phyloP scores from a whole-genome alignment of 1,284 basidiomycete genomes.

The Pyrrhoderma noxium region DNA sequence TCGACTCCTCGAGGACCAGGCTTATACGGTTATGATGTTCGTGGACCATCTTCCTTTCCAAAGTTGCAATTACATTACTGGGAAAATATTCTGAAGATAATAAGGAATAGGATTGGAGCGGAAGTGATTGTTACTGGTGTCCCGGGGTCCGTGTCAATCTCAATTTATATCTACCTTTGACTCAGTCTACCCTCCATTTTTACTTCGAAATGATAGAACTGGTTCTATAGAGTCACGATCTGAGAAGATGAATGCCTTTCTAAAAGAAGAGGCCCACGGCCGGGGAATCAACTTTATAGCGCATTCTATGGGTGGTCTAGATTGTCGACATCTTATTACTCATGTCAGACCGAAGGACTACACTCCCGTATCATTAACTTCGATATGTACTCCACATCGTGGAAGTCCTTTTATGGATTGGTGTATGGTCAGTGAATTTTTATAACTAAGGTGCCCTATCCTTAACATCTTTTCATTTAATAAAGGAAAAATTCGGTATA shows the following conservation, averaged over 20 bases:
- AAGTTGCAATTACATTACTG: constrained; percentile 90
- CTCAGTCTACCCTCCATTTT: not conserved
- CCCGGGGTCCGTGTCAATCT: constrained; percentile 68
- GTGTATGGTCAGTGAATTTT: constrained; percentile 63
- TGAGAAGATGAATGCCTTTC: constrained; percentile 67
- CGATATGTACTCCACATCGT: constrained; percentile 89
- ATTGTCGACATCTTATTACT: constrained; percentile 86
- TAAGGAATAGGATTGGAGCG: constrained; percentile 79
- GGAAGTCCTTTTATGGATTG: constrained; percentile 99
- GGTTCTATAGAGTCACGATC: constrained; percentile 88
- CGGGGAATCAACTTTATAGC: constrained; percentile 88
- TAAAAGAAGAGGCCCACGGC: constrained; percentile 61
- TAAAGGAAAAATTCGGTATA: constrained; percentile 78
- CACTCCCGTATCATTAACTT: constrained; percentile 81
- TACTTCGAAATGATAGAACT: constrained; percentile 48
- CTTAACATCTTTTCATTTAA: not conserved
- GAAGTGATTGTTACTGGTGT: constrained; percentile 96
- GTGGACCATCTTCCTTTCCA: constrained; percentile 71
- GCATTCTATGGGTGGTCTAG: constrained; percentile 97
- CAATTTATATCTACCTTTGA: not conserved
- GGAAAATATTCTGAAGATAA: constrained; percentile 80
- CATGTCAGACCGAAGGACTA: constrained; percentile 82
- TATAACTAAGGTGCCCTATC: not conserved
- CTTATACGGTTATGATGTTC: constrained; percentile 90
- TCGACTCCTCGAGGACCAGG: constrained; percentile 38